Conservation (phyloP, 768 basidiomycete genomes). For the Boletales sp. region DNA sequence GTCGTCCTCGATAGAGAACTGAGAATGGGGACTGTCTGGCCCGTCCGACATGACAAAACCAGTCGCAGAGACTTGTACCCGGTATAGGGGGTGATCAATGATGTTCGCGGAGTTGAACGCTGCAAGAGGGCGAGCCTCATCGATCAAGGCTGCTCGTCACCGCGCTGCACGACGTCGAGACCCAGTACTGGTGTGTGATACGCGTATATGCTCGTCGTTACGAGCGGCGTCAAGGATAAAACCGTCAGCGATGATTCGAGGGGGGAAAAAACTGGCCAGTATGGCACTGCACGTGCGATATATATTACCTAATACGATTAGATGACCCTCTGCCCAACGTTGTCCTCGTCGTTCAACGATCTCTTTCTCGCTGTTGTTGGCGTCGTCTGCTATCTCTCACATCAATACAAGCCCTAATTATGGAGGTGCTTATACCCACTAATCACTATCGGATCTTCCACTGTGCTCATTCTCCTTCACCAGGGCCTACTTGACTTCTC, state of each 20-base stretch:
- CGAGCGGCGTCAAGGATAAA: too few relatives aligned
- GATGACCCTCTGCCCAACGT: constrained; percentile 36
- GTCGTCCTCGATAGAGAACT: constrained; percentile 22
- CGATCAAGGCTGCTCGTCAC: constrained; percentile 12
- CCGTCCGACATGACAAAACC: constrained; percentile 9
- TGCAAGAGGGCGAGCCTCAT: neutral
- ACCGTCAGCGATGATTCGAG: too few relatives aligned
- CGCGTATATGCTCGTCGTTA: neutral
- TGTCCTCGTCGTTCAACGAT: constrained; percentile 18
- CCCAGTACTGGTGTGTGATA: neutral
- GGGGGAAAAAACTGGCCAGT: too few relatives aligned
- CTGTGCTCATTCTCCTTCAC: constrained; percentile 4
- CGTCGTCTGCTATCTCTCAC: neutral
- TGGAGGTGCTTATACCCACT: constrained; percentile 34
- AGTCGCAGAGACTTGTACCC: neutral
- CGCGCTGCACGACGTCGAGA: constrained; percentile 1
- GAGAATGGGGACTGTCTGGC: constrained; percentile 7
- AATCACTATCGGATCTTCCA: neutral
- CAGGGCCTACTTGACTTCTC: constrained; percentile 92
- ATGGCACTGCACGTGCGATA: constrained; percentile 18
- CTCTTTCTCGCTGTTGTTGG: constrained; percentile 11
- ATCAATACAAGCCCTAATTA: constrained; percentile 13
- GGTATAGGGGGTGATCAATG: neutral
- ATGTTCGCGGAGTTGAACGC: constrained; percentile 15
- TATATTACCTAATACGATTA: constrained; percentile 34